Evolutionary conservation across 352 stramenopile genomes (phyloP).

Genomic region (Plasmopara viticola): DNA sequence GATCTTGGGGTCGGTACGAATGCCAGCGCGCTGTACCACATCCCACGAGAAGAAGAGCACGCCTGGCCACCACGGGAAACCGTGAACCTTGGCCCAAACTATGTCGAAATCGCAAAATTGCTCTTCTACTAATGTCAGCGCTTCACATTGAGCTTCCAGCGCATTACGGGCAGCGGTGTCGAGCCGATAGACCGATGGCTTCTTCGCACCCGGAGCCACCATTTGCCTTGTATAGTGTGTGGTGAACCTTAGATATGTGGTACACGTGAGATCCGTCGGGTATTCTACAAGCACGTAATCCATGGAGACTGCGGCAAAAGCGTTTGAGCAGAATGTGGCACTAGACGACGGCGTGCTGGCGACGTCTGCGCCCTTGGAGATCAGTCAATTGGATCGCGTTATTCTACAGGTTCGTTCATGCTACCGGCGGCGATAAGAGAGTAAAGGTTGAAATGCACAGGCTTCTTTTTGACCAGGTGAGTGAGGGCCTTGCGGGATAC

Average conservation of each 20-base stretch:
- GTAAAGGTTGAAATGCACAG: neutral
- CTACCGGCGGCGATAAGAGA: neutral
- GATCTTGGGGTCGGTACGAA: slow-evolving; percentile 37
- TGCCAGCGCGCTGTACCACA: slow-evolving; percentile 29
- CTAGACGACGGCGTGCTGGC: slow-evolving; percentile 58
- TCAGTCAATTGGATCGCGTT: slow-evolving; percentile 36
- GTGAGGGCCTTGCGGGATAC: slow-evolving; percentile 33
- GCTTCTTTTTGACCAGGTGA: slow-evolving; percentile 21
- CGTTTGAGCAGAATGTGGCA: slow-evolving; percentile 59
- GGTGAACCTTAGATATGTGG: slow-evolving; percentile 7
- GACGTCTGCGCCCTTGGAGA: slow-evolving; percentile 51
- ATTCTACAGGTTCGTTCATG: slow-evolving; percentile 28
- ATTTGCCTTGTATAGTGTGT: slow-evolving; percentile 14
- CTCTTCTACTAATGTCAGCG: slow-evolving; percentile 38
- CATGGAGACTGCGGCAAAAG: slow-evolving; percentile 29
- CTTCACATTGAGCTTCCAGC: slow-evolving; percentile 22
- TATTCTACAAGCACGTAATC: neutral
- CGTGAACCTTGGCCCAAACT: slow-evolving; percentile 65
- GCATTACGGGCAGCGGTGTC: slow-evolving; percentile 17
- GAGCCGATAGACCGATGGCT: slow-evolving; percentile 17
- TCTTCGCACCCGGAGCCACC: slow-evolving; percentile 27
- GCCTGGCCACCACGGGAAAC: slow-evolving; percentile 75
- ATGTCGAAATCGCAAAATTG: slow-evolving; percentile 67
- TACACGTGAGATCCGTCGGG: neutral
- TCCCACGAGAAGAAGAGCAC: slow-evolving; percentile 70